Base-by-base conservation (phyloP, 345 rosid genomes). In the Ceriops zippeliana region DNA sequence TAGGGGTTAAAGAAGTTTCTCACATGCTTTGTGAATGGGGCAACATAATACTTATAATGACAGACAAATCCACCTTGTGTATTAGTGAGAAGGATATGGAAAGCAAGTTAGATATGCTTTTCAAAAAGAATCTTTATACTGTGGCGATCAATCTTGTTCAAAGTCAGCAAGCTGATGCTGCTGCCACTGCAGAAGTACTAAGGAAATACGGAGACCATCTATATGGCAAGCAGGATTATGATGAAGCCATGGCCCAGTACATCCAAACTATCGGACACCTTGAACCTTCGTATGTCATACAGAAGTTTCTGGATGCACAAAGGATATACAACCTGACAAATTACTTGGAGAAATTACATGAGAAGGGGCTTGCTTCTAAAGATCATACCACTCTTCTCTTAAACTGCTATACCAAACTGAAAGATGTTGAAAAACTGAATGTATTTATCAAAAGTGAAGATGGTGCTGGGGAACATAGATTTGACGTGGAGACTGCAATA, bases 1-100 rank as follows among this genome's bases (percentile, higher is more conserved):
- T 88, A 24, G 89, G 84, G 63, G 88, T 91, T 61, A 91, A 86
- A 73, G 85, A 95, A 77, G 87, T 95, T 84, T 85, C 97, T 70
- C 89, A 95, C 75, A 86, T 95, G 98, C 96, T 91, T 52, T 88
- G 90, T 62, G 98, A 95, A 76, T 91, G 99, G 98, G 99, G 98
- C 47, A 95, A 89, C 71, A 83, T 91, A 65, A 80, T 95, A 72
- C 96, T 91, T 71, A 80, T 95, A 76, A 74, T 81, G 81, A 70
- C 78, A 11, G 96, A 91, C 68, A 91, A 86, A 70, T 84, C 92
- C 60, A 84, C 85, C 58, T 73, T 95, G 81, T 91, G 96, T 70
- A 78, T 95, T 46, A 86, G 93, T 53, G 97, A 95, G 88, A 95
- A 95, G 82, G 99, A 95, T 79, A 91, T 95, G 99, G 99, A 95